Percentiles rank a stretch among this genome's conserved stretches.
Evolutionary conservation across 352 stramenopile species (phyloP).

Genomic region (Peronospora belbahrii): DNA sequence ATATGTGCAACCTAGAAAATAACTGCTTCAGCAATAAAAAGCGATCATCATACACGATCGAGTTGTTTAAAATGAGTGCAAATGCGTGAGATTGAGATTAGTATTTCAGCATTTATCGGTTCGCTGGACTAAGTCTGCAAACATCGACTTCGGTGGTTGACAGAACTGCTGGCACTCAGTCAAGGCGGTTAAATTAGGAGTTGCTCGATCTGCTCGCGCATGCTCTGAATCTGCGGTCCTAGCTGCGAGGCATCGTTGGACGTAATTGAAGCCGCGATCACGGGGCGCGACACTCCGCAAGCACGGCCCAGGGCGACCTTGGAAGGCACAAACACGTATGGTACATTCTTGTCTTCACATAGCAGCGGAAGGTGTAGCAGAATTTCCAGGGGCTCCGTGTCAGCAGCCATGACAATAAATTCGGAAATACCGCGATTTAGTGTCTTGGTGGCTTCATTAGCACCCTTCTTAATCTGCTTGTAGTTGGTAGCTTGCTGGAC

Average conservation of each 20-base stretch:
- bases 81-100: conserved; percentile 14
- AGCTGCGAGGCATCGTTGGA: conserved; percentile 99
- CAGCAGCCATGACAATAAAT: conserved; percentile 99
- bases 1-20: conserved; percentile 51
- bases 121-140: conserved; percentile 6
- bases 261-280: conserved; percentile 98
- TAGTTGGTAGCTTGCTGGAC: conserved; percentile 99
- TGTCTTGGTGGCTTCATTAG: conserved; percentile 99
- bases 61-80: conserved; percentile 1
- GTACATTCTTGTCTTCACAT: conserved; percentile 97
- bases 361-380: conserved; percentile 98
- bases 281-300: conserved; percentile 97
- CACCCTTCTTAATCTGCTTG: conserved; percentile 99
- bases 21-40: neutral
- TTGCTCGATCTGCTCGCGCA: conserved; percentile 99
- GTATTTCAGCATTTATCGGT: conserved; percentile 24
- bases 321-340: conserved; percentile 90
- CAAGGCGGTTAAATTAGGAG: conserved; percentile 95
- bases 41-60: neutral
- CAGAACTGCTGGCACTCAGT: conserved; percentile 19
- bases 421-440: conserved; percentile 99
- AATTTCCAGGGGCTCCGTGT: conserved; percentile 99
- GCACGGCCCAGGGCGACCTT: conserved; percentile 98
- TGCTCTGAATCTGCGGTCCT: conserved; percentile 96
- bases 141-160: neutral